phyloP scores from a whole-genome alignment of 768 basidiomycete genomes.

The Clavaria fumosa region DNA sequence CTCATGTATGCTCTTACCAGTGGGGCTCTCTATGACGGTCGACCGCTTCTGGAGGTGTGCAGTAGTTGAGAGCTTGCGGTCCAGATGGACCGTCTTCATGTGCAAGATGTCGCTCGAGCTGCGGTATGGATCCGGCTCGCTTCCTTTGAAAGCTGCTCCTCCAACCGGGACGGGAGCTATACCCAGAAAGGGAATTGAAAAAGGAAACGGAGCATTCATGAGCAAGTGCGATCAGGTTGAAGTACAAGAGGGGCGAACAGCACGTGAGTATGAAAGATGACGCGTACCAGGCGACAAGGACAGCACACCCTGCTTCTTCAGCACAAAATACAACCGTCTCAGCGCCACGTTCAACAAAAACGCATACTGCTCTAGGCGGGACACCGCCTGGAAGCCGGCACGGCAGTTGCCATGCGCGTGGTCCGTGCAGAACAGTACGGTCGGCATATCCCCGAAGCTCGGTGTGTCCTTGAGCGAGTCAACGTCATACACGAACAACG shows the following conservation, averaged over 20 bases:
- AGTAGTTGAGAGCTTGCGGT: constrained; percentile 89
- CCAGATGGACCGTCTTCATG: constrained; percentile 87
- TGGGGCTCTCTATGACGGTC: constrained; percentile 89
- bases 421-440: constrained; percentile 58
- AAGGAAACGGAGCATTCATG: constrained; percentile 1
- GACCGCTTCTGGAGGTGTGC: constrained; percentile 86
- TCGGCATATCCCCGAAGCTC: constrained; percentile 61
- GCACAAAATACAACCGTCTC: constrained; percentile 70
- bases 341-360: constrained; percentile 94
- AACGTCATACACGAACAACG: constrained; percentile 62
- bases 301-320: constrained; percentile 83
- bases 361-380: constrained; percentile 92
- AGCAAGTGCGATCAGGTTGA: too few relatives aligned
- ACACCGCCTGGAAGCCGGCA: constrained; percentile 78
- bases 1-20: constrained; percentile 71
- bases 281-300: constrained; percentile 59
- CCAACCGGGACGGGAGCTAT: constrained; percentile 12
- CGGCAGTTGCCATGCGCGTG: constrained; percentile 57
- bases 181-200: constrained; percentile 5
- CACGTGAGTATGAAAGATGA: too few relatives aligned
- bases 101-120: constrained; percentile 85
- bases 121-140: constrained; percentile 69
- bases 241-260: too few relatives aligned
- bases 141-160: too few relatives aligned
- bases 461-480: constrained; percentile 51